Evolutionary conservation across 768 basidiomycete genomes (phyloP), one percentile per base, ranked within the genome.

Genomic region (Lactifluus hygrophoroides): DNA sequence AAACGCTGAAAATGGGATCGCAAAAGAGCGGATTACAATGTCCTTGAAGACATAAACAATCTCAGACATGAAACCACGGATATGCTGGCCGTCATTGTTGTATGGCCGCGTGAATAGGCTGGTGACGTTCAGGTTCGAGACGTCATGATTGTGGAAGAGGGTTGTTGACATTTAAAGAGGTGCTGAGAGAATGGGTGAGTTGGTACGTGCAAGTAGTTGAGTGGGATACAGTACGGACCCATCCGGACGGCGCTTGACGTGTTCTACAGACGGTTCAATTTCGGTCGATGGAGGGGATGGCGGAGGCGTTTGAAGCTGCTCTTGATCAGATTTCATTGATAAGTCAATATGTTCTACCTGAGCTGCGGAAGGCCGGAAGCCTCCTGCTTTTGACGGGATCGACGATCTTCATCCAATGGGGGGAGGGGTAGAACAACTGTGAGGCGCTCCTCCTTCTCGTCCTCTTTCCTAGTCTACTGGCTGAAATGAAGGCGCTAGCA

Each of bases 21-120:
- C 94, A 88, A 85, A 98, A 97, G 64, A 97, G 83, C 2, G 94
- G 94, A 71, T 96, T 95, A 44, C 94, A 59, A 98, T 96, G 68
- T 97, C 94, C 76, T 98, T 98, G 82, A 98, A 97, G 38, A 94
- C 92, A 45, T 88, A 87, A 64, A 98, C 88, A 59, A 98, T 92
- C 73, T 98, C 95, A 43, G 87, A 86, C 83, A 93, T 94, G 73
- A 96, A 90, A 4, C 94, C 95, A 27, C 93, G 88, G 65, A 95
- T 86, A 70, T 94, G 88, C 70, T 96, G 94, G 72, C 94, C 86
- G 70, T 94, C 90, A 69, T 94, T 91, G 75, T 86, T 84, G 76
- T 87, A 94, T 0, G 91, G 83, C 61, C 86, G 81, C 5, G 90
- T 87, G 27, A 72, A 68, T 47, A 96, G 80, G 68, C 97, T 97